A percentile compares a stretch with the other conserved stretches of the same genome.
phyloP scores from a whole-genome alignment of 2,329 filamentous ascomycete species.

The Dactylellina cionopaga region DNA sequence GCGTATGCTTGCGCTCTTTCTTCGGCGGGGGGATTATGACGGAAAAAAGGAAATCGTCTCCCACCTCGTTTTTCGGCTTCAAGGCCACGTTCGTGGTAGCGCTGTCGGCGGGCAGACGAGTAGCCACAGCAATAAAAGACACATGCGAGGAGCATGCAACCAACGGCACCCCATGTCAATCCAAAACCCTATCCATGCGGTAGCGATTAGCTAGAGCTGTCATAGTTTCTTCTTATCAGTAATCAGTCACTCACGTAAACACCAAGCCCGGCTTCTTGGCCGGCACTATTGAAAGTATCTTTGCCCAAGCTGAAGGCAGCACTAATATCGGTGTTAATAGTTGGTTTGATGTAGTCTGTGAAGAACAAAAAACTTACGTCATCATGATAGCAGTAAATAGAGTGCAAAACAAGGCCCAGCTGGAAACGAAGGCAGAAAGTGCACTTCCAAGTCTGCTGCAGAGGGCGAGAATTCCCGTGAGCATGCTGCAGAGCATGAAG shows the following conservation, averaged over 20 bases:
- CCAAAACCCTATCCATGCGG: slow-evolving; percentile 69
- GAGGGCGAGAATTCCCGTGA: slow-evolving; percentile 74
- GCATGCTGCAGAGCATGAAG: slow-evolving; percentile 75
- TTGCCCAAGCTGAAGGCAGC: slow-evolving; percentile 75
- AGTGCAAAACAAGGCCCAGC: slow-evolving; percentile 75
- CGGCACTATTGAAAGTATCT: slow-evolving; percentile 70
- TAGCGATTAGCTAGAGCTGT: no score
- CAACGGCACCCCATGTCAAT: slow-evolving; percentile 79
- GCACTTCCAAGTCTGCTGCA: slow-evolving; percentile 76
- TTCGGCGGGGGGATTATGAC: slow-evolving; percentile 30
- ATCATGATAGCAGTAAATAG: slow-evolving; percentile 74
- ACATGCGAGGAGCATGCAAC: slow-evolving; percentile 72
- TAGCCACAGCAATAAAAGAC: slow-evolving; percentile 72
- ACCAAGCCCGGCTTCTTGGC: slow-evolving; percentile 71
- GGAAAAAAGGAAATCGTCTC: slow-evolving; percentile 42
- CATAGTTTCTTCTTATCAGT: background rate
- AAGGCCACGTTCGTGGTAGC: slow-evolving; percentile 35
- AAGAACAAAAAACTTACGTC: slow-evolving; percentile 69
- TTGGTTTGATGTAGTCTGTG: background rate
- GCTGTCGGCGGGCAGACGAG: slow-evolving; percentile 62
- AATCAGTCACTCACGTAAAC: slow-evolving; percentile 52
- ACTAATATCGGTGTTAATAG: slow-evolving; percentile 60
- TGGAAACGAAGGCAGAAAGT: slow-evolving; percentile 69
- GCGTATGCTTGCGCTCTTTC: slow-evolving; percentile 33
- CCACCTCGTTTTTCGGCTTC: slow-evolving; percentile 51